phyloP scores from a whole-genome alignment of 1,139 yeast species.

The Taphrina communis region DNA sequence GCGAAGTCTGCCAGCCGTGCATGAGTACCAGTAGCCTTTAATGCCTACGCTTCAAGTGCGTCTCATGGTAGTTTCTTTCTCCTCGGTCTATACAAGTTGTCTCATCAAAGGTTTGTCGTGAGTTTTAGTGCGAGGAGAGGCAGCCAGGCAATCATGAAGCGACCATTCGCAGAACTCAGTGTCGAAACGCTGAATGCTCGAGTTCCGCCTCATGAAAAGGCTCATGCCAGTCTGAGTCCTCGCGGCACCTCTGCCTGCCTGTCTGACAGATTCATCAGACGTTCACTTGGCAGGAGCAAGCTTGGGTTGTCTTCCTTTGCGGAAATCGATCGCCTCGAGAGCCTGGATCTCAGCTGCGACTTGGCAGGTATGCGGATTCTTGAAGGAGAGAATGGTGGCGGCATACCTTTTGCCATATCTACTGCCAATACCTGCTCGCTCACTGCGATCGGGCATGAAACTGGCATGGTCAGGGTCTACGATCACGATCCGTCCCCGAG shows the following conservation, averaged over 20 bases:
- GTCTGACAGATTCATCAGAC: constrained; percentile 3
- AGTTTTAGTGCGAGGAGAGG: no score
- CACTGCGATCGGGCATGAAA: constrained; percentile 36
- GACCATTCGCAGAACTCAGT: constrained; percentile 10
- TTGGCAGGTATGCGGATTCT: neutral
- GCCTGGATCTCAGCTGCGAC: neutral
- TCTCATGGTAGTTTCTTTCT: no score
- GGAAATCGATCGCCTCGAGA: constrained; percentile 3
- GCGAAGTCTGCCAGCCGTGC: no score
- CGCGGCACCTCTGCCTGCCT: constrained; percentile 6
- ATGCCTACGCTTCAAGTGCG: no score
- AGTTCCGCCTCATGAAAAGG: neutral
- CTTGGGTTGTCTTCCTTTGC: neutral
- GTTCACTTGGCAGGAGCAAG: neutral
- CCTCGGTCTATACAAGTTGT: no score
- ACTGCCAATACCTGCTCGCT: constrained; percentile 39
- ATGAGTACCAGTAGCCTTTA: no score
- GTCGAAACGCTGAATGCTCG: constrained; percentile 12
- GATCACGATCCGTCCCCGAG: constrained; percentile 17
- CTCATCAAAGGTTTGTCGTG: no score
- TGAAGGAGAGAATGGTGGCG: neutral
- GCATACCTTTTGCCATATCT: constrained; percentile 39
- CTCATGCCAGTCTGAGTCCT: neutral
- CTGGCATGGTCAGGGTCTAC: constrained; percentile 35
- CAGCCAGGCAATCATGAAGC: neutral